phyloP scores from a whole-genome alignment of 75 land plant genomes.

The Isoetes taiwanensis region DNA sequence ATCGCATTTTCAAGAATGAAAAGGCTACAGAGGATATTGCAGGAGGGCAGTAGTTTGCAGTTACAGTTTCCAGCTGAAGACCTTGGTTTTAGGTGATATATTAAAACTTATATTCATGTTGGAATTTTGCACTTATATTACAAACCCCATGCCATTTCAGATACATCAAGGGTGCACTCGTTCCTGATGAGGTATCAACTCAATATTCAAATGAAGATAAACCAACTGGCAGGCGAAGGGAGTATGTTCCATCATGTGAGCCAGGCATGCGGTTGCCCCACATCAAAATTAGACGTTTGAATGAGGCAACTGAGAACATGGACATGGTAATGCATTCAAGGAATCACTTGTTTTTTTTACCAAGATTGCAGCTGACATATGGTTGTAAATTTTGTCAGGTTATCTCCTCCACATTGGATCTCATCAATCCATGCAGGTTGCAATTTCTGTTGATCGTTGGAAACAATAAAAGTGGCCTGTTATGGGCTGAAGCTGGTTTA shows the following conservation, averaged over 20 bases:
- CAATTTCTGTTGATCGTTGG: conserved; percentile 64
- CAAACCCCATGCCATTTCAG: conserved; percentile 6
- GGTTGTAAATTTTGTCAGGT: too few species aligned
- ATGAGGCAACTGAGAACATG: too few species aligned
- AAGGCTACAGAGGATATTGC: conserved; percentile 44
- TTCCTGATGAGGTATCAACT: conserved; percentile 16
- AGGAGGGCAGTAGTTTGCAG: conserved; percentile 85
- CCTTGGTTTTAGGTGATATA: conserved; percentile 77
- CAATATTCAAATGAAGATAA: conserved; percentile 8
- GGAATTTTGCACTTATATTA: neutral
- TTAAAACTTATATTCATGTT: neutral
- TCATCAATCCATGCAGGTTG: conserved; percentile 31
- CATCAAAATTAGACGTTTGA: conserved; percentile 38
- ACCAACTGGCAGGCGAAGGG: conserved; percentile 47
- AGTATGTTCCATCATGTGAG: conserved; percentile 60
- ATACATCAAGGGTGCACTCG: conserved; percentile 60
- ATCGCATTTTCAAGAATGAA: conserved; percentile 53
- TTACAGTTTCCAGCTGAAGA: conserved; percentile 97
- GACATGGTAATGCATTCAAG: too few species aligned
- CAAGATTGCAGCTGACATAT: too few species aligned
- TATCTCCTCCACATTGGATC: conserved; percentile 60
- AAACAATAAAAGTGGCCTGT: conserved; percentile 32
- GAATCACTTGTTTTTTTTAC: too few species aligned
- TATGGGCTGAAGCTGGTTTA: conserved; percentile 38
- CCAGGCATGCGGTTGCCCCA: conserved; percentile 88